Conservation (phyloP, 2,329 filamentous ascomycete species). For the Scedosporium aurantiacum region DNA sequence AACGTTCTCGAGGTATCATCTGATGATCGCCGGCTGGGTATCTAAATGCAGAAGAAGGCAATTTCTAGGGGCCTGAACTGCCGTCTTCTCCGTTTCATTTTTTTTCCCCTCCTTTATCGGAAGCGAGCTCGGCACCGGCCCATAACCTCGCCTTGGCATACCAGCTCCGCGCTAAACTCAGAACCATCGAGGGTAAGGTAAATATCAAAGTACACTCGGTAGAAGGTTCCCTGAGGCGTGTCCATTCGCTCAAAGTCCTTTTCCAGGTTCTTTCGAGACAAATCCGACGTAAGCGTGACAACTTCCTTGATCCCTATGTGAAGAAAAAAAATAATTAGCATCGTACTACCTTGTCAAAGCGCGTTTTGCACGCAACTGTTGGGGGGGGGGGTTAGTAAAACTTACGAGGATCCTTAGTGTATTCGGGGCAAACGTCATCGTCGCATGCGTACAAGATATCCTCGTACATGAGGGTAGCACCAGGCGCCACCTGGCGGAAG, state of each 20-base stretch:
- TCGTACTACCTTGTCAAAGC: slow-evolving; percentile 15
- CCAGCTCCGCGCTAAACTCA: slow-evolving; percentile 94
- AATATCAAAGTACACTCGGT: slow-evolving; percentile 68
- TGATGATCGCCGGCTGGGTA: too few relatives aligned
- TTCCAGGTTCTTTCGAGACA: slow-evolving; percentile 95
- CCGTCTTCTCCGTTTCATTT: too few relatives aligned
- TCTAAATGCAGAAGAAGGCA: too few relatives aligned
- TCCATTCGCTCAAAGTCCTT: slow-evolving; percentile 99
- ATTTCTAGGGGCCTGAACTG: too few relatives aligned
- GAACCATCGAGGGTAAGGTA: slow-evolving; percentile 93
- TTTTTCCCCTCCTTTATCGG: slow-evolving; percentile 32
- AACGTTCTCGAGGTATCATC: too few relatives aligned
- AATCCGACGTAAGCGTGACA: slow-evolving; percentile 90
- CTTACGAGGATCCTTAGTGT: slow-evolving; percentile 98
- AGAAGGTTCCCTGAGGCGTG: slow-evolving; percentile 92
- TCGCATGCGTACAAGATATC: slow-evolving; percentile 96
- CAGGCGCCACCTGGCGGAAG: slow-evolving; percentile 94
- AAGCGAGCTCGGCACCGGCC: slow-evolving; percentile 89
- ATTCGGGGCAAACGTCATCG: slow-evolving; percentile 95
- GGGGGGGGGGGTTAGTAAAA: slow-evolving; percentile 18
- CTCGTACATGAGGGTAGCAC: slow-evolving; percentile 98
- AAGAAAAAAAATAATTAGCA: not conserved
- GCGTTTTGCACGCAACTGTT: not conserved
- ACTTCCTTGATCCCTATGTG: slow-evolving; percentile 90
- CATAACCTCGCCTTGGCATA: slow-evolving; percentile 99